Evolutionary conservation across 2,329 filamentous ascomycete species (phyloP).

Genomic region (Sclerotinia spermophila): DNA sequence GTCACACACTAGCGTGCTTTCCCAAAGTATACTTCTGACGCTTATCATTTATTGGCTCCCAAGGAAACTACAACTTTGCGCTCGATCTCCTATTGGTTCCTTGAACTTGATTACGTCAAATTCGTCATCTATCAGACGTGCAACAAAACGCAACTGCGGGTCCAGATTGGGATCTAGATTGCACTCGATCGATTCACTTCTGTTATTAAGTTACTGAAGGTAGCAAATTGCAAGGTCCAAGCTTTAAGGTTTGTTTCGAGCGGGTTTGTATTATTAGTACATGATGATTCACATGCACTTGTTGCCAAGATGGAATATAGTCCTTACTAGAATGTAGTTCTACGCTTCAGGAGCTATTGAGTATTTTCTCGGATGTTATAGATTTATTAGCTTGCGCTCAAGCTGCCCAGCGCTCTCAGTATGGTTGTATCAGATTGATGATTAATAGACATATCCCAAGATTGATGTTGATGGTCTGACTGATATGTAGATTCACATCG

Average conservation of each 20-base stretch:
- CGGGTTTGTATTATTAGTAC: neutral
- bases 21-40: neutral
- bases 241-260: neutral
- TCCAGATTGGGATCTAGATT: neutral
- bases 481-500: neutral
- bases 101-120: neutral
- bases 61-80: neutral
- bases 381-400: neutral
- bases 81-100: neutral
- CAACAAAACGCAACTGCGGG: neutral
- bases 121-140: neutral
- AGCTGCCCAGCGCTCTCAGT: no score
- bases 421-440: neutral
- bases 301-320: neutral
- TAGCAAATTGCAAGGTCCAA: neutral
- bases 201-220: neutral
- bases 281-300: neutral
- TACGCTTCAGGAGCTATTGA: rapidly evolving
- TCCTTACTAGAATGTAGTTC: neutral
- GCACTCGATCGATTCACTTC: neutral
- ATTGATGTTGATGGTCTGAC: neutral
- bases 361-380: neutral
- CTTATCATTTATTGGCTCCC: neutral
- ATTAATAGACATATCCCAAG: neutral
- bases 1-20: neutral